phyloP scores from a whole-genome alignment of 768 basidiomycete species.

The Asterophora lycoperdoides region DNA sequence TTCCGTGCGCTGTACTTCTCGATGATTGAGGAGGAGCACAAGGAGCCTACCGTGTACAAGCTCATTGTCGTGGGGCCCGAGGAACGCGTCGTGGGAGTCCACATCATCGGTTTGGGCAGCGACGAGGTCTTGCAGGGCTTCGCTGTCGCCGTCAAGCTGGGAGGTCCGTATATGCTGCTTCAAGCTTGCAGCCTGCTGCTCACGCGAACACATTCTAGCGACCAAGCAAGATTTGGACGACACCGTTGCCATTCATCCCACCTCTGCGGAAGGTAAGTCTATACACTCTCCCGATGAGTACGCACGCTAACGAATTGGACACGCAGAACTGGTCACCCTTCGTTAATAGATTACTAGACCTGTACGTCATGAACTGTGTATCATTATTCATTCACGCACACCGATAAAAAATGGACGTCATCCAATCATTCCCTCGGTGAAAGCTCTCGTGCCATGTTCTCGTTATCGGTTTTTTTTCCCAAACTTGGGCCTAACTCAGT shows the following conservation, averaged over 20 bases:
- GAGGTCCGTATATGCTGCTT: slow-evolving; percentile 34
- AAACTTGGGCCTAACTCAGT: not conserved
- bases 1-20: slow-evolving; percentile 90
- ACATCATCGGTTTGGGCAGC: slow-evolving; percentile 86
- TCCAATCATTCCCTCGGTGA: not conserved
- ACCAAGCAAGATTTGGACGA: slow-evolving; percentile 80
- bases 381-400: not conserved
- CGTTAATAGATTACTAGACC: slow-evolving; percentile 19
- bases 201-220: slow-evolving; percentile 34
- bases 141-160: slow-evolving; percentile 97
- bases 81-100: slow-evolving; percentile 94
- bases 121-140: slow-evolving; percentile 97
- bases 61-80: slow-evolving; percentile 82
- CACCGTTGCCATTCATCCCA: slow-evolving; percentile 91
- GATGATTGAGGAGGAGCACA: slow-evolving; percentile 85
- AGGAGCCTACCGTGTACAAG: slow-evolving; percentile 94
- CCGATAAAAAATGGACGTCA: not conserved
- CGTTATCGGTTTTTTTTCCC: not conserved
- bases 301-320: slow-evolving; percentile 13
- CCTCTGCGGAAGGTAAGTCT: slow-evolving; percentile 69
- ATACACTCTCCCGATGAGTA: not conserved
- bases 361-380: slow-evolving; percentile 3
- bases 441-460: too few relatives aligned
- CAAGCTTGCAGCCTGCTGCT: not conserved
- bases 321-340: slow-evolving; percentile 49